Evolutionary conservation across 1,284 basidiomycete genomes (phyloP).

Genomic region (Irpex lacteus): DNA sequence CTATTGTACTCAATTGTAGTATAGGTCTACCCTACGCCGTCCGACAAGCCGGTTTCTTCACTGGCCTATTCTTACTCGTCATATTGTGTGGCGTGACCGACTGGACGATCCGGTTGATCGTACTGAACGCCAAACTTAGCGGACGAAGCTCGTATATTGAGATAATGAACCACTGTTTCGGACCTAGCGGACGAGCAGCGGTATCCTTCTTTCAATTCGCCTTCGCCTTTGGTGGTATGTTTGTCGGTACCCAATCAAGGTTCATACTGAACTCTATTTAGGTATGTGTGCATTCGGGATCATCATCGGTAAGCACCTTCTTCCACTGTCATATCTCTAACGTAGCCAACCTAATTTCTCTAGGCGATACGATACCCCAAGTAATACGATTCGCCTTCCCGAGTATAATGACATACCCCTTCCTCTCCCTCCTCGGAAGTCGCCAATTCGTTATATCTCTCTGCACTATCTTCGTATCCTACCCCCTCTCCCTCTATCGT

Average conservation of each 20-base stretch:
- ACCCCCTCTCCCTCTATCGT: constrained; percentile 93
- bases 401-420: constrained; percentile 60
- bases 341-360: background rate
- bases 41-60: constrained; percentile 89
- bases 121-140: constrained; percentile 93
- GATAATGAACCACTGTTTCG: constrained; percentile 96
- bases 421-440: constrained; percentile 78
- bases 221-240: constrained; percentile 89
- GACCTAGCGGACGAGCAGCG: constrained; percentile 81
- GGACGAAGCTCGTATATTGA: constrained; percentile 94
- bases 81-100: constrained; percentile 86
- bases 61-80: constrained; percentile 80
- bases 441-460: constrained; percentile 87
- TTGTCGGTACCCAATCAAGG: background rate
- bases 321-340: background rate
- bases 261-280: constrained; percentile 23
- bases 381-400: constrained; percentile 91
- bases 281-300: constrained; percentile 97
- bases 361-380: constrained; percentile 93
- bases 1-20: constrained; percentile 9
- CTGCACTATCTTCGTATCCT: constrained; percentile 86
- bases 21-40: constrained; percentile 89
- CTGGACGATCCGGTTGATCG: constrained; percentile 97
- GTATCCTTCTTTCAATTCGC: constrained; percentile 98
- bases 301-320: constrained; percentile 61